Conservation (phyloP, 2,329 filamentous ascomycete genomes). For the Aspergillus hiratsukae region DNA sequence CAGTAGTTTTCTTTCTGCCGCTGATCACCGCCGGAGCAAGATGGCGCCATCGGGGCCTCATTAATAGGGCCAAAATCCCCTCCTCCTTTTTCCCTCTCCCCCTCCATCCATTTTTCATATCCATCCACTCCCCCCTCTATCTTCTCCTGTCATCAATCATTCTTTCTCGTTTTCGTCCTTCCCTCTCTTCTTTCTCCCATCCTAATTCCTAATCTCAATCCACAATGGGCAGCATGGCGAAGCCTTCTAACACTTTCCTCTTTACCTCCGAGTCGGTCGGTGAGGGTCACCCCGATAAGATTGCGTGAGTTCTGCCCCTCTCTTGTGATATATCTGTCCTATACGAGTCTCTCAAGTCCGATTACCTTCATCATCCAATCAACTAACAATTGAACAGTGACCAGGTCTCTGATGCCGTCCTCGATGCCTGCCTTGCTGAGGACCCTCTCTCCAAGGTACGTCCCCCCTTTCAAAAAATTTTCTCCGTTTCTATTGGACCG, state of each 20-base stretch:
- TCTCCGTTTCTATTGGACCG: slow-evolving; percentile 2
- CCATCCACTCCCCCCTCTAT: not conserved
- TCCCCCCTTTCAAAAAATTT: not conserved
- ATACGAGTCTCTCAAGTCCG: not conserved
- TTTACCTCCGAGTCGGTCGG: slow-evolving; percentile 90
- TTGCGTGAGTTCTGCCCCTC: slow-evolving; percentile 54
- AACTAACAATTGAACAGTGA: slow-evolving; percentile 51
- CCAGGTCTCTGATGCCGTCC: slow-evolving; percentile 96
- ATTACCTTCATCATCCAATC: slow-evolving; percentile 8
- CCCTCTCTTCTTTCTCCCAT: slow-evolving; percentile 15
- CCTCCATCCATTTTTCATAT: not conserved
- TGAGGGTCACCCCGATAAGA: slow-evolving; percentile 93
- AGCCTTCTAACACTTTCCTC: slow-evolving; percentile 62
- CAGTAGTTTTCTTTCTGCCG: slow-evolving; percentile 16
- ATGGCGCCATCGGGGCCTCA: slow-evolving; percentile 28
- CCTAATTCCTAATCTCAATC: slow-evolving; percentile 19
- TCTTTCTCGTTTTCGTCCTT: slow-evolving; percentile 5
- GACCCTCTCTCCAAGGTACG: slow-evolving; percentile 89
- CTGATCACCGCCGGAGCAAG: slow-evolving; percentile 19
- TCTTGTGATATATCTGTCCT: not conserved
- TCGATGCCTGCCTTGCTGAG: slow-evolving; percentile 92
- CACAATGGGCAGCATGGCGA: slow-evolving; percentile 59
- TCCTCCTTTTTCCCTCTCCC: slow-evolving; percentile 8
- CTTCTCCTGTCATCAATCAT: too few species aligned
- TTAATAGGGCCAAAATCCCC: slow-evolving; percentile 12